Conservation (phyloP, 2,329 filamentous ascomycete species). For the Pezicula rhizophila region DNA sequence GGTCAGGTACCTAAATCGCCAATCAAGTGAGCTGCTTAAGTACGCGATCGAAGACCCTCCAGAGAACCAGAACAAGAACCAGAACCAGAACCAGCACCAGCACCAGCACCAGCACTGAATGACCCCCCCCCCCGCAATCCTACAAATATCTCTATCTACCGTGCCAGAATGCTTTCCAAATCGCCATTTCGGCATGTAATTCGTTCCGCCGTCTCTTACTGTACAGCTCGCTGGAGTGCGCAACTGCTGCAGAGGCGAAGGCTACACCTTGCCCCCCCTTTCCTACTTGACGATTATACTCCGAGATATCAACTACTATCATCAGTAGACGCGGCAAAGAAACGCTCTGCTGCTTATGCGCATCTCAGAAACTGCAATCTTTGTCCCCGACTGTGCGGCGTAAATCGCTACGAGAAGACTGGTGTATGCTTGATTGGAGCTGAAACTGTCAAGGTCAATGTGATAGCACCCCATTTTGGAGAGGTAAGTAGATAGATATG, state of each 20-base stretch:
- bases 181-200: constrained; percentile 11
- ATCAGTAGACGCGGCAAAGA: constrained; percentile 63
- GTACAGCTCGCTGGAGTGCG: background rate
- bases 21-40: no score
- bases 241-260: background rate
- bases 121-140: background rate
- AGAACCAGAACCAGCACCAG: no score
- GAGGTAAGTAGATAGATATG: constrained; percentile 39
- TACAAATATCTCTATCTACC: background rate
- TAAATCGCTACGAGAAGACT: constrained; percentile 75
- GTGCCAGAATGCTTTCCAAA: background rate
- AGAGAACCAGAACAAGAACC: no score
- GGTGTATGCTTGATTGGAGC: constrained; percentile 73
- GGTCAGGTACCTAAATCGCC: no score
- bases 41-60: no score
- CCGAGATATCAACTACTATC: constrained; percentile 67
- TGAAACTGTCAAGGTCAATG: constrained; percentile 70
- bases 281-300: constrained; percentile 68
- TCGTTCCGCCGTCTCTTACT: background rate
- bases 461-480: constrained; percentile 80
- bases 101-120: no score
- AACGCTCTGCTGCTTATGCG: constrained; percentile 66
- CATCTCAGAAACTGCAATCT: constrained; percentile 77
- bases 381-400: constrained; percentile 69
- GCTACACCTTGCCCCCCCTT: constrained; percentile 54